phyloP scores from a whole-genome alignment of 2,329 filamentous ascomycete species.

The Ascochyta viciae-villosae region DNA sequence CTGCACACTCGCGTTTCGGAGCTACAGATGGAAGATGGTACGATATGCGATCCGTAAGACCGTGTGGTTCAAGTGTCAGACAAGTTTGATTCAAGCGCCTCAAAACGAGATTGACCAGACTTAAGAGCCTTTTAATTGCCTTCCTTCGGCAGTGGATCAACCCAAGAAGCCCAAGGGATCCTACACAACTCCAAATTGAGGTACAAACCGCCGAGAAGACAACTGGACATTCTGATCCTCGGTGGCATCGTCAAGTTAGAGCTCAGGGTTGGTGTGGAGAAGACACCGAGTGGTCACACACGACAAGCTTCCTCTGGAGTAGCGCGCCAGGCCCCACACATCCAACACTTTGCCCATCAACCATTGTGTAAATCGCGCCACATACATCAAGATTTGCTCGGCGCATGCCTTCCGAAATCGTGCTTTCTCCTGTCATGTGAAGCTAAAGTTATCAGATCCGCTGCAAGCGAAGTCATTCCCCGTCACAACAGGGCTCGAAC shows the following conservation, averaged over 20 bases:
- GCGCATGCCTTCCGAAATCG: slow-evolving; percentile 4
- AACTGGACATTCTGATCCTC: neutral
- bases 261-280: slow-evolving; percentile 10
- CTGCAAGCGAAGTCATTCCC: slow-evolving; percentile 26
- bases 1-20: slow-evolving; percentile 2
- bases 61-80: neutral
- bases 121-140: neutral
- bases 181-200: slow-evolving; percentile 1
- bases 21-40: too few species aligned
- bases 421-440: slow-evolving; percentile 21
- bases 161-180: slow-evolving; percentile 12
- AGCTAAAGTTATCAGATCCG: slow-evolving; percentile 34
- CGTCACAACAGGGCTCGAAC: neutral
- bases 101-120: neutral
- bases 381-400: slow-evolving; percentile 5
- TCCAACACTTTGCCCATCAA: neutral
- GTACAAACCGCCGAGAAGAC: neutral
- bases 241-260: slow-evolving; percentile 4
- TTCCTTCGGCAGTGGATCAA: neutral
- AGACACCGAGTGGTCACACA: slow-evolving; percentile 4
- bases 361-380: slow-evolving; percentile 7
- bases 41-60: too few species aligned
- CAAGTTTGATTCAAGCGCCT: neutral
- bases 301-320: neutral
- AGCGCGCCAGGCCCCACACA: slow-evolving; percentile 4